phyloP scores from a whole-genome alignment of 2,329 filamentous ascomycete genomes.

The Gaeumannomyces sp. region DNA sequence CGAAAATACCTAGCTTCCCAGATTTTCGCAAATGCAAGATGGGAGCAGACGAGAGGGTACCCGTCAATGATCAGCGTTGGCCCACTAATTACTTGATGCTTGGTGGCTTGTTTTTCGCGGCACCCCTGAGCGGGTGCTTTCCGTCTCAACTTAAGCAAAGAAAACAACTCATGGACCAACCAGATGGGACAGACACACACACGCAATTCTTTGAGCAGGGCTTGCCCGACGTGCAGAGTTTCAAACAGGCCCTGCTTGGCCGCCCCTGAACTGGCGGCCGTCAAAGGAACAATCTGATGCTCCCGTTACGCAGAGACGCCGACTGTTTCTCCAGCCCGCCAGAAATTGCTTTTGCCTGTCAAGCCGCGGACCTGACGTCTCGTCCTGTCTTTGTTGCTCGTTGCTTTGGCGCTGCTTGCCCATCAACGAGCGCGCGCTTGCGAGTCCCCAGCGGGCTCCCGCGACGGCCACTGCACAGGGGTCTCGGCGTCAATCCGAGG shows the following conservation, averaged over 20 bases:
- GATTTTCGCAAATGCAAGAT: no score
- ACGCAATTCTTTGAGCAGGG: not conserved
- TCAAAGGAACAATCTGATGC: not conserved
- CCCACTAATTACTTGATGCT: not conserved
- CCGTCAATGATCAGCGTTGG: no score
- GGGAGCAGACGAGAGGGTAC: no score
- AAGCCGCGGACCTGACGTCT: not conserved
- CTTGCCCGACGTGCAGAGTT: not conserved
- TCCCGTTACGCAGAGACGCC: no score
- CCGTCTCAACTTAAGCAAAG: not conserved
- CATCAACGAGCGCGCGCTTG: not conserved
- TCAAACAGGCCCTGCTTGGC: not conserved
- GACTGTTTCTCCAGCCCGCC: no score
- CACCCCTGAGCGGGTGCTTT: not conserved
- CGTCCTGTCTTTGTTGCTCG: not conserved
- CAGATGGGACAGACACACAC: not conserved
- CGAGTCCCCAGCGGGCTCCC: no score
- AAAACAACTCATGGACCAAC: not conserved
- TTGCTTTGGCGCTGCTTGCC: not conserved
- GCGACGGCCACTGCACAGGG: not conserved
- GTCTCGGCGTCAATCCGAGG: not conserved
- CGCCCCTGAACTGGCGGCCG: not conserved
- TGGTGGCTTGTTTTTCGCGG: no score
- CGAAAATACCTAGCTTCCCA: no score
- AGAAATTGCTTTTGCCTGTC: not conserved